phyloP scores from a whole-genome alignment of 805 yeast species.

The Cephaloascus fragrans region DNA sequence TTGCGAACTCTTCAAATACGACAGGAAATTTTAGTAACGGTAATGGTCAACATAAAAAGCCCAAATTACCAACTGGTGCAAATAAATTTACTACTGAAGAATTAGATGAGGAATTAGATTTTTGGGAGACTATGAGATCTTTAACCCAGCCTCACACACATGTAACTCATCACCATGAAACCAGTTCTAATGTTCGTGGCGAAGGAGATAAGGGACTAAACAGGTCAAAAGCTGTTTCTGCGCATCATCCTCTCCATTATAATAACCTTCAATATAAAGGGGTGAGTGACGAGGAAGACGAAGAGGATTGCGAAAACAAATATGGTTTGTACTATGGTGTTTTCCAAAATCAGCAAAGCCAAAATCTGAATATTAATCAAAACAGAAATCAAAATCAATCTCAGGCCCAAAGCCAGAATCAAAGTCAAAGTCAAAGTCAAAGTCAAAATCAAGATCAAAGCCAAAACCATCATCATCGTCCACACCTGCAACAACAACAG shows the following conservation, averaged over 20 bases:
- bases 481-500: too few species aligned
- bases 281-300: constrained; percentile 5
- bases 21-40: too few species aligned
- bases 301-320: constrained; percentile 13
- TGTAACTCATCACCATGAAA: constrained; percentile 8
- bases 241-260: constrained; percentile 44
- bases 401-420: too few species aligned
- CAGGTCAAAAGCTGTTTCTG: constrained; percentile 31
- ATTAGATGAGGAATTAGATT: constrained; percentile 54
- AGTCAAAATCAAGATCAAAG: too few species aligned
- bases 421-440: too few species aligned
- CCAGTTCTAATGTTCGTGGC: constrained; percentile 2
- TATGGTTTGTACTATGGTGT: constrained; percentile 22
- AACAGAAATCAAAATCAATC: too few species aligned
- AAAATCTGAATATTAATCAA: too few species aligned
- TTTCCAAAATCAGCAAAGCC: too few species aligned
- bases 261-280: constrained; percentile 10
- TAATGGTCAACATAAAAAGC: background rate
- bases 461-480: too few species aligned
- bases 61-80: background rate
- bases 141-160: constrained; percentile 26
- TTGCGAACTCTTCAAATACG: too few species aligned
- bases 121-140: constrained; percentile 62
- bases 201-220: constrained; percentile 1
- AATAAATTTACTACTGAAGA: constrained; percentile 21